Base-by-base conservation (phyloP, 306 rosid genomes). In the Parietaria judaica region DNA sequence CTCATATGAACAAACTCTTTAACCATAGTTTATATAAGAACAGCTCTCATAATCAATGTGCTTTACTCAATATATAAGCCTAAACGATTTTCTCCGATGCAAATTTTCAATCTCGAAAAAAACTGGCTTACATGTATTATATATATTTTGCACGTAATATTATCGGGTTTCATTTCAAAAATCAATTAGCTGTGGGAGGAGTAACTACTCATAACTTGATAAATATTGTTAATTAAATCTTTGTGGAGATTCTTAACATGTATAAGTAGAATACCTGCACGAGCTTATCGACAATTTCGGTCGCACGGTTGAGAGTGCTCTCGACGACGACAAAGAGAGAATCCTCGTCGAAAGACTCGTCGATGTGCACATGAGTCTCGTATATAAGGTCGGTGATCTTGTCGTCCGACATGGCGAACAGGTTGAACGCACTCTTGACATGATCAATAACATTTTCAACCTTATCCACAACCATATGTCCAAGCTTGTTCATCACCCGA, bases 281-380 rank as follows among this genome's bases (percentile, higher is more conserved):
- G 48, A 72, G 55, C 54, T 14, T 67, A 56, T 79, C 84, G 50
- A 81, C 84, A 69, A 79, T 74, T 53, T 62, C 79, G 45, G 72
- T 74, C 3, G 87, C 72, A 14, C 76, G 91, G 9, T 64, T 70
- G 51, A 79, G 63, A 49, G 78, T 76, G 65, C 72, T 81, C 8
- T 84, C 72, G 23, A 70, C 74, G 58, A 81, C 61, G n/a, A 17
- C 13, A 66, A 81, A 84, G 9, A 84, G 83, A 41, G 90, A 74
- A 31, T 58, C 72, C 0, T 55, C 81, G 7, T 84, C 81, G 14
- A 84, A 79, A 55, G 72, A 76, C 0, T 78, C 75, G 62, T 79
- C 76, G 14, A 58, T 67, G 41, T 79, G 76, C 35, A 76, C 81
- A 74, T 84, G 80, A 47, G 83, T 84, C 10, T 71, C 57, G 60